These are phyloP conservation scores for Phytophthora kernoviae DNA, from an alignment of 352 stramenopile species.

Conservation along the genomic window DNA sequence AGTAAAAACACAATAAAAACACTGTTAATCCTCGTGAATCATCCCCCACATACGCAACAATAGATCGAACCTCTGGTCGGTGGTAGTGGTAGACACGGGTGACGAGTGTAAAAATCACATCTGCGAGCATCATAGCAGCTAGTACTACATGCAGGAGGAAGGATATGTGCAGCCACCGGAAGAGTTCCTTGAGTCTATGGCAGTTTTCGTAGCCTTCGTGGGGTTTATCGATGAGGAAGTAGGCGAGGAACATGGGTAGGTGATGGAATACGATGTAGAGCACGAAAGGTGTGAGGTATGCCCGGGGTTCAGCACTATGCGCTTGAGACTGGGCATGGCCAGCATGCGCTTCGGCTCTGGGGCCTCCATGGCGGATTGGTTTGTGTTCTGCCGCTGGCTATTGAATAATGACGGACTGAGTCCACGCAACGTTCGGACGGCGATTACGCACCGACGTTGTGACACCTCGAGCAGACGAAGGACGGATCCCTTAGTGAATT, in stretches of 20 bases:
- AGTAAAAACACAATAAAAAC: constrained; percentile 4
- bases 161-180: constrained; percentile 55
- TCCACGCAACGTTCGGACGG: background rate
- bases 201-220: constrained; percentile 44
- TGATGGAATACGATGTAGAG: constrained; percentile 66
- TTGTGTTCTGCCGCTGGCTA: constrained; percentile 9
- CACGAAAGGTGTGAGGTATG: constrained; percentile 68
- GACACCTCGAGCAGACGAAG: background rate
- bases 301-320: constrained; percentile 80
- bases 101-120: constrained; percentile 52
- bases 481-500: too few species aligned
- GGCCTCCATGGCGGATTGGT: constrained; percentile 27
- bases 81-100: constrained; percentile 61
- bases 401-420: constrained; percentile 2
- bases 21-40: background rate
- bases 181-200: constrained; percentile 52
- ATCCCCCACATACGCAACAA: too few species aligned
- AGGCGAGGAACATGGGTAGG: constrained; percentile 68
- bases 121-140: constrained; percentile 42
- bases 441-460: too few species aligned
- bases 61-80: constrained; percentile 44
- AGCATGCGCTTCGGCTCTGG: constrained; percentile 26
- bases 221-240: constrained; percentile 43
- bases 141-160: constrained; percentile 59
- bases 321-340: constrained; percentile 50